Percentiles rank a stretch among this genome's conserved stretches.
These are phyloP conservation scores for Penicillium malachiteum DNA, from an alignment of 495 filamentous ascomycete genomes.

Conservation along the genomic window DNA sequence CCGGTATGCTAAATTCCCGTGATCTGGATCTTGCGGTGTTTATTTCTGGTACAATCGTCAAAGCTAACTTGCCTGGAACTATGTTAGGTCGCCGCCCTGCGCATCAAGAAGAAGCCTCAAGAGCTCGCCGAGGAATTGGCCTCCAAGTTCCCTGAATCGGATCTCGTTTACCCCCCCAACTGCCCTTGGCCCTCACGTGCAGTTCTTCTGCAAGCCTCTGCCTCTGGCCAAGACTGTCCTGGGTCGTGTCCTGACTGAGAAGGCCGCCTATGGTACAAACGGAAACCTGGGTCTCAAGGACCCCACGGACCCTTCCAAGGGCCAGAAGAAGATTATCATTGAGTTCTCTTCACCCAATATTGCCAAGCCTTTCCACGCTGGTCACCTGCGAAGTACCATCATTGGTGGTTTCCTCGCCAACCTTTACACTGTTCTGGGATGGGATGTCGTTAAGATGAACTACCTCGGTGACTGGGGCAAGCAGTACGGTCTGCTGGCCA, in stretches of 20 bases:
- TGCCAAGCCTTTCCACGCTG: constrained; percentile 71
- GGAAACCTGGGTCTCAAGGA: constrained; percentile 64
- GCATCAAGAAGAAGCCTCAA: constrained; percentile 78
- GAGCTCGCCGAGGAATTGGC: constrained; percentile 71
- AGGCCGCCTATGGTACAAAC: constrained; percentile 65
- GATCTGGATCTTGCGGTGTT: not conserved
- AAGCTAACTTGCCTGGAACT: not conserved
- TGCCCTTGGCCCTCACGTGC: constrained; percentile 63
- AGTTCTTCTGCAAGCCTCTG: constrained; percentile 74
- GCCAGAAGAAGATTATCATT: constrained; percentile 65
- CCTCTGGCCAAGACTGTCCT: constrained; percentile 62
- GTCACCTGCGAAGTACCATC: constrained; percentile 73
- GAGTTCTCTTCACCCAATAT: constrained; percentile 81
- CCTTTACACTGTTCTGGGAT: constrained; percentile 66
- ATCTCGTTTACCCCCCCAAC: constrained; percentile 70
- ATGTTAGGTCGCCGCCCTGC: constrained; percentile 63
- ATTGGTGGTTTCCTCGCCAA: constrained; percentile 72
- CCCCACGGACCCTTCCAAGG: constrained; percentile 65
- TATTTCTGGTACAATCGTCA: not conserved
- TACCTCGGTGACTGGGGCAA: constrained; percentile 79
- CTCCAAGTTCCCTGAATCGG: constrained; percentile 74
- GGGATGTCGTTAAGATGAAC: constrained; percentile 70
- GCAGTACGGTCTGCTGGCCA: constrained; percentile 68
- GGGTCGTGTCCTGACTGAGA: constrained; percentile 59
- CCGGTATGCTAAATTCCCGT: constrained; percentile 47